Conservation (phyloP, 352 stramenopile species). For the Globisporangium barbulae region DNA sequence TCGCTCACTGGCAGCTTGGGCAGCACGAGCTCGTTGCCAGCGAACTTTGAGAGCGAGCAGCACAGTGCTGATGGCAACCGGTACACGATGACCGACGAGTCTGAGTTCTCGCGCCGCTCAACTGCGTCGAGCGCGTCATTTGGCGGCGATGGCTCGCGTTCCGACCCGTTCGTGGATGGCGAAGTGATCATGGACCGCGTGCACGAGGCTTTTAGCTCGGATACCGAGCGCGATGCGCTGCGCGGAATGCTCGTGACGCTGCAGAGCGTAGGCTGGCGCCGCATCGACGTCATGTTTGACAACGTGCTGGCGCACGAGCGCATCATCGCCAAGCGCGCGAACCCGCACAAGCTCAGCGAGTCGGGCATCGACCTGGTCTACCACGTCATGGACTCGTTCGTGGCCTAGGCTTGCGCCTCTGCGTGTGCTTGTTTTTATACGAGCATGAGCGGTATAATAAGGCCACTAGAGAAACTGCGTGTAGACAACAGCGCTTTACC, state of each 20-base stretch:
- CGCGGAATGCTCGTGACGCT: conserved; percentile 73
- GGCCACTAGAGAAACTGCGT: conserved; percentile 5
- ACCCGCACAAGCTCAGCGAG: conserved; percentile 46
- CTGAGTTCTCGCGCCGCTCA: conserved; percentile 13
- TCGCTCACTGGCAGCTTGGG: conserved; percentile 7
- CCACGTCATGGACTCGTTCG: conserved; percentile 71
- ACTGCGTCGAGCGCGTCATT: conserved; percentile 15
- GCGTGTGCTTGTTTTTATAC: not conserved
- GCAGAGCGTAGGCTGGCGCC: conserved; percentile 70
- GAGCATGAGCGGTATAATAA: not conserved
- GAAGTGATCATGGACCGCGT: conserved; percentile 65
- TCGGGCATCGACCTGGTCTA: conserved; percentile 72
- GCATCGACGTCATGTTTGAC: conserved; percentile 70
- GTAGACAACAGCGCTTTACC: not conserved
- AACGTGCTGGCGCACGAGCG: conserved; percentile 69
- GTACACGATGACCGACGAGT: conserved; percentile 14
- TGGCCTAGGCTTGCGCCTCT: conserved; percentile 27
- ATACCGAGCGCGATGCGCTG: conserved; percentile 55
- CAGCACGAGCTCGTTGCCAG: not conserved
- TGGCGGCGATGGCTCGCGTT: conserved; percentile 23
- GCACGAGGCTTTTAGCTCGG: conserved; percentile 61
- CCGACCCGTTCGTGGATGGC: conserved; percentile 47
- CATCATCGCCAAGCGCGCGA: conserved; percentile 78
- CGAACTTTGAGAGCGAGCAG: conserved; percentile 9
- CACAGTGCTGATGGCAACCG: not conserved